phyloP scores from a whole-genome alignment of 768 basidiomycete genomes.

The Naganishia vishniacii region DNA sequence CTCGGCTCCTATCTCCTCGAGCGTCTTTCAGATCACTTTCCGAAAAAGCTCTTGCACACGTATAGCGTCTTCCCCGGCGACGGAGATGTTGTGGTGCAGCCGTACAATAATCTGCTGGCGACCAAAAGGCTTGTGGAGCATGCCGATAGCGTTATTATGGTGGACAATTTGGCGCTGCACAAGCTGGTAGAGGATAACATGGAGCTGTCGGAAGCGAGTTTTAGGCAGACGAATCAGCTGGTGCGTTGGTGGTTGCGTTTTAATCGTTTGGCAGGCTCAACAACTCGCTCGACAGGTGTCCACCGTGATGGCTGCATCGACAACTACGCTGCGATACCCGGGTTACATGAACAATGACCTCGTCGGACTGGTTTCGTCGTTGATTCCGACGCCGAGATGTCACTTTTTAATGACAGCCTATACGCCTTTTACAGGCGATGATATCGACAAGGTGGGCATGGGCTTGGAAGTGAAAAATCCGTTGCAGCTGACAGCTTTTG shows the following conservation, averaged over 20 bases:
- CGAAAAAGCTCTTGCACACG: conserved; percentile 97
- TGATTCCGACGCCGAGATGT: conserved; percentile 94
- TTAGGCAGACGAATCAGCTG: conserved; percentile 49
- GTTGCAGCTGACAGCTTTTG: conserved; percentile 3
- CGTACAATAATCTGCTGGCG: conserved; percentile 91
- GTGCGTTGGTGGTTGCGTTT: conserved; percentile 31
- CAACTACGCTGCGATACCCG: conserved; percentile 91
- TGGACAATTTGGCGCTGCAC: conserved; percentile 90
- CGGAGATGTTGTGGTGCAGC: conserved; percentile 95
- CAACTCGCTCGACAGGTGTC: conserved; percentile 61
- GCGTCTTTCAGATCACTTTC: conserved; percentile 92
- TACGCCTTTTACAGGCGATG: conserved; percentile 94
- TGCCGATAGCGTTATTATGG: conserved; percentile 92
- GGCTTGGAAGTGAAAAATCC: not conserved
- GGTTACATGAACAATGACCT: conserved; percentile 99
- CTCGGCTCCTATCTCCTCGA: conserved; percentile 97
- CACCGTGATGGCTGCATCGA: conserved; percentile 96
- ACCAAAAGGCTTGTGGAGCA: conserved; percentile 90
- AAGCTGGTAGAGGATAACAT: conserved; percentile 88
- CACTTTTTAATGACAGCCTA: conserved; percentile 99
- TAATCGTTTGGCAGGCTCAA: not conserved
- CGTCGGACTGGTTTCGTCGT: conserved; percentile 89
- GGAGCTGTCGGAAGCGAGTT: conserved; percentile 63
- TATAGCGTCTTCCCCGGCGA: conserved; percentile 94
- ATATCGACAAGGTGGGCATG: conserved; percentile 76